Evolutionary conservation across 345 rosid genomes (phyloP), one percentile per base, ranked within the genome.

Genomic region (Gossypioides kirkii): DNA sequence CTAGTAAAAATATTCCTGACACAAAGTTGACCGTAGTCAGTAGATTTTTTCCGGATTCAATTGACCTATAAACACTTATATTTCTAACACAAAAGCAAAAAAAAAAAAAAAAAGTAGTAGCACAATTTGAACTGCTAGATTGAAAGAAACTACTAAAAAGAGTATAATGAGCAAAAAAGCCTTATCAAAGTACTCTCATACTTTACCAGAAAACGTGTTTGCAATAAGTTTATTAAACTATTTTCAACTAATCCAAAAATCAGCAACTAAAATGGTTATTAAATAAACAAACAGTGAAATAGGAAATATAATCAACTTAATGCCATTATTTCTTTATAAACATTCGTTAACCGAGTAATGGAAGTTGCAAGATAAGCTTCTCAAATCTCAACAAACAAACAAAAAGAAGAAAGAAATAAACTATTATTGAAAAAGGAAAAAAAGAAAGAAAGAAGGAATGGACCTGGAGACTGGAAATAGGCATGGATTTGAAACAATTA

Each of bases 401-500:
- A 25, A 6, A 18, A 10, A 10, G 23, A 23, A 56, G 18, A 4
- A 41, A 12, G 0, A 4, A 52, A 23, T 23, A 56, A 32, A 4
- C 3, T 9, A 25, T 1, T 32, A 69, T 2, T 49, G 38, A 32
- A 32, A 32, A 32, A 32, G 7, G 1, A 32, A 32, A 32, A 32
- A 0, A 69, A 8, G 41, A 45, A 42, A 45, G 1, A 60, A 47
- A 6, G 3, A 26, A 47, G 23, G 56, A 71, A 36, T 12, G 55
- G 56, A 87, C 97, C 96, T 94, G 76, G 16, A 76, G 42, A 36
- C 76, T 74, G 14, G 96, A 90, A 82, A 69, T 73, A n/a, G 94
- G 87, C 17, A 69, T 70, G 1, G 93, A 84, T 80, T 91, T 94
- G 87, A 88, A 94, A 81, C 91, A 83, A 83, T 79, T 82, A 76